Conservation (phyloP, 2,329 filamentous ascomycete species). For the Ophiostoma himal-ulmi region DNA sequence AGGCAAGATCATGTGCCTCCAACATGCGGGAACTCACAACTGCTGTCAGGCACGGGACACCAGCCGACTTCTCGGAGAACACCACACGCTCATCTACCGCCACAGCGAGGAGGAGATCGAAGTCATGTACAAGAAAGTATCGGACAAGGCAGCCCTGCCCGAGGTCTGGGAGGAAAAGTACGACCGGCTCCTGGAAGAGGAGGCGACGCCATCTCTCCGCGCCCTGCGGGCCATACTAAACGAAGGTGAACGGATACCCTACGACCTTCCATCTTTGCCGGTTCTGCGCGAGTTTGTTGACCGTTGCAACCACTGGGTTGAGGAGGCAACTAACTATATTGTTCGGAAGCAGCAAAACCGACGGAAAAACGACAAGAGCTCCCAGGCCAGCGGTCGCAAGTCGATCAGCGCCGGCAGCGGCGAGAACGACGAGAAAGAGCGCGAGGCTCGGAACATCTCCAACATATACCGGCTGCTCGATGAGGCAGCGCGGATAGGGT, state of each 20-base stretch:
- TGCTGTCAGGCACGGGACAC: conserved; percentile 68
- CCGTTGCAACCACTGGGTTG: conserved; percentile 94
- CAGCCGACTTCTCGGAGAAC: conserved; percentile 61
- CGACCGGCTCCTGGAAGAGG: conserved; percentile 75
- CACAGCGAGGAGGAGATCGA: conserved; percentile 66
- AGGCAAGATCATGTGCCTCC: conserved; percentile 74
- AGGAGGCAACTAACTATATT: conserved; percentile 93
- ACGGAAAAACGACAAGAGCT: conserved; percentile 86
- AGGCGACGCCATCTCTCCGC: conserved; percentile 79
- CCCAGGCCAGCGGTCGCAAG: conserved; percentile 68
- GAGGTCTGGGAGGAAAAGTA: conserved; percentile 90
- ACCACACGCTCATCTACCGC: conserved; percentile 72
- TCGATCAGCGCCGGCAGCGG: conserved; percentile 46
- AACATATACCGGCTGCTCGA: conserved; percentile 81
- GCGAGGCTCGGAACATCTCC: conserved; percentile 79
- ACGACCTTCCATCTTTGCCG: conserved; percentile 74
- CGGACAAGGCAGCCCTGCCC: conserved; percentile 79
- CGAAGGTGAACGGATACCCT: conserved; percentile 95
- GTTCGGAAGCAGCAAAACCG: conserved; percentile 96
- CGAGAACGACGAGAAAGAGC: conserved; percentile 53
- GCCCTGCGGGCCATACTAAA: conserved; percentile 73
- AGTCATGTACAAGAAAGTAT: conserved; percentile 64
- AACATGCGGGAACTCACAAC: conserved; percentile 71
- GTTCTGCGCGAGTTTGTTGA: conserved; percentile 86
- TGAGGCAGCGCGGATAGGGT: conserved; percentile 79